These are phyloP conservation scores for Phylloporus sp. DNA, from an alignment of 768 basidiomycete species.

Conservation along the genomic window DNA sequence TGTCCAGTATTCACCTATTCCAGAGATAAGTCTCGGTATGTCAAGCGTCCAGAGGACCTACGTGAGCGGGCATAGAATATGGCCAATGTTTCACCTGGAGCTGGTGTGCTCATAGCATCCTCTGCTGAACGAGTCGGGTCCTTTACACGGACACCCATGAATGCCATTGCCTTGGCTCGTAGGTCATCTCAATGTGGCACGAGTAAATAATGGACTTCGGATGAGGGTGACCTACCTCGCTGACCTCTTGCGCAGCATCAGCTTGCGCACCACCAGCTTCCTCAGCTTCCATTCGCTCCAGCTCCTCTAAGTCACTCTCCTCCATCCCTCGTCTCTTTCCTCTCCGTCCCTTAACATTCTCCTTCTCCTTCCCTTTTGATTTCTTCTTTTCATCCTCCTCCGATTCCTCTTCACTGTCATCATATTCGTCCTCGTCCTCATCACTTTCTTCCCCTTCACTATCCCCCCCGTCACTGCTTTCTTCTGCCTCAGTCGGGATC, in stretches of 20 bases:
- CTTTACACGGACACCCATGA: slow-evolving; percentile 66
- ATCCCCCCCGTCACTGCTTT: slow-evolving; percentile 59
- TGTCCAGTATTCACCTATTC: slow-evolving; percentile 75
- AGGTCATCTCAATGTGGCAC: slow-evolving; percentile 33
- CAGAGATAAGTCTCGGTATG: not conserved
- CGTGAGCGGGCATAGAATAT: slow-evolving; percentile 80
- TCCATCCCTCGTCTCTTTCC: slow-evolving; percentile 21
- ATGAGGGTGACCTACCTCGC: slow-evolving; percentile 3
- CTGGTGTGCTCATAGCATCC: slow-evolving; percentile 72
- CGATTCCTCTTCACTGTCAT: slow-evolving; percentile 13
- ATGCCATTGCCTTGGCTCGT: slow-evolving; percentile 41
- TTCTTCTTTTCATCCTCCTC: slow-evolving; percentile 12
- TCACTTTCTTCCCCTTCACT: slow-evolving; percentile 57
- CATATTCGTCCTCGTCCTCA: slow-evolving; percentile 46
- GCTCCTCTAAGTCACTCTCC: slow-evolving; percentile 31
- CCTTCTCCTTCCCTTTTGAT: slow-evolving; percentile 1
- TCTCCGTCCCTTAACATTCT: not conserved
- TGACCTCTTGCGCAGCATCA: slow-evolving; percentile 7
- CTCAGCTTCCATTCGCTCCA: not conserved
- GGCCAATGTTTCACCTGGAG: slow-evolving; percentile 80
- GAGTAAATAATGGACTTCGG: not conserved
- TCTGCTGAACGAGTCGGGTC: slow-evolving; percentile 54
- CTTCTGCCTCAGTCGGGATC: slow-evolving; percentile 59
- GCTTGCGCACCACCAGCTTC: too few relatives aligned
- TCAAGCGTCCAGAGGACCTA: slow-evolving; percentile 32